A percentile compares a stretch with the other conserved stretches of the same genome.
These are phyloP conservation scores for Solanum hybrid DNA, from an alignment of 305 asterid genomes.

Conservation along the genomic window DNA sequence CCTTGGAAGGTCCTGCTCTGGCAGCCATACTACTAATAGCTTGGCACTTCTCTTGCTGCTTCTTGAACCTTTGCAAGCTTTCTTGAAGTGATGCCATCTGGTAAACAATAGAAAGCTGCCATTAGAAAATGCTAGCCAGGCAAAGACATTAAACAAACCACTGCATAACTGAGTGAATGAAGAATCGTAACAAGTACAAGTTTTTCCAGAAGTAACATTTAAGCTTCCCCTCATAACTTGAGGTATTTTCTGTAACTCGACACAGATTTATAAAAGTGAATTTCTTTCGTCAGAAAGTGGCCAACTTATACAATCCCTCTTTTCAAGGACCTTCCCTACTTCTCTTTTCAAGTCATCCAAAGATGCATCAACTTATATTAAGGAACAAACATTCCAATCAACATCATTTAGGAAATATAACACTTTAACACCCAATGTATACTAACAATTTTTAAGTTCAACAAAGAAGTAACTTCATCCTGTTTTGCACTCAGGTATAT, in stretches of 20 bases:
- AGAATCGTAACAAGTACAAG: neutral
- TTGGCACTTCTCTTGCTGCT: constrained; percentile 84
- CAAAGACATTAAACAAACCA: neutral
- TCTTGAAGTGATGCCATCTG: constrained; percentile 72
- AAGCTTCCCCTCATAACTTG: neutral
- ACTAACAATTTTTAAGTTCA: neutral
- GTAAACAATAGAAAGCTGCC: neutral
- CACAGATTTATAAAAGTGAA: neutral
- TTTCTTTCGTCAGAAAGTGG: neutral
- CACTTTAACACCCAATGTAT: neutral
- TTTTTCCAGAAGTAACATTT: neutral
- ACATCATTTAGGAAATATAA: neutral
- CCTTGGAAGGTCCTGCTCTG: constrained; percentile 34
- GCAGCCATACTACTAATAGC: constrained; percentile 46
- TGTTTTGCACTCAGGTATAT: neutral
- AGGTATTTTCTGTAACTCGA: neutral
- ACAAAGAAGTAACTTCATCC: neutral
- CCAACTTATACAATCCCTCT: neutral
- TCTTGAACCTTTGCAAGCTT: constrained; percentile 50
- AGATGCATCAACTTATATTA: neutral
- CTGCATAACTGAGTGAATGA: neutral
- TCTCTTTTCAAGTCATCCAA: neutral
- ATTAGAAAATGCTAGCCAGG: neutral
- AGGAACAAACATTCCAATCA: neutral
- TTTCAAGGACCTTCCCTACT: neutral